Percentiles rank a stretch among this genome's conserved stretches.
phyloP scores from a whole-genome alignment of 2,329 filamentous ascomycete genomes.

The Aspergillus unguis region DNA sequence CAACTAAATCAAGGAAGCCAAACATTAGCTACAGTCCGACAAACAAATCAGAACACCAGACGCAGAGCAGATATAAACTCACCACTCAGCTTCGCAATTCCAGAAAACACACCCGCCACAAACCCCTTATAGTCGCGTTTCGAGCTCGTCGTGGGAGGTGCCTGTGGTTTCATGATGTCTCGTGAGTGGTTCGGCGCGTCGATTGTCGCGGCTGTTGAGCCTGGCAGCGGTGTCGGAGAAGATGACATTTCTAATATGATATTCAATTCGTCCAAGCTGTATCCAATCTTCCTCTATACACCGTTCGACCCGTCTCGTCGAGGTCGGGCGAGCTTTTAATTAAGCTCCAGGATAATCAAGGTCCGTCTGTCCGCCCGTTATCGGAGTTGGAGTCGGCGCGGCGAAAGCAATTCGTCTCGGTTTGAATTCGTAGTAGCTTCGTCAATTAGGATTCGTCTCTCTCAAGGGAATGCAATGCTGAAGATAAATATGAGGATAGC shows the following conservation, averaged over 20 bases:
- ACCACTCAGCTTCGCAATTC: conserved; percentile 86
- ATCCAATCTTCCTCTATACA: neutral
- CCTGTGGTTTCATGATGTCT: neutral
- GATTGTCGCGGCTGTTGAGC: conserved; percentile 4
- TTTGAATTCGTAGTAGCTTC: too few relatives aligned
- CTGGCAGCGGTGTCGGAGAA: conserved; percentile 13
- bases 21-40: neutral
- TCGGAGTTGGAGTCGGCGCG: too few relatives aligned
- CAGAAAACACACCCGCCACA: conserved; percentile 92
- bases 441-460: neutral
- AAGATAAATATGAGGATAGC: neutral
- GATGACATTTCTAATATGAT: conserved; percentile 21
- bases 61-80: conserved; percentile 28
- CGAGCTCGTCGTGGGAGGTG: conserved; percentile 13
- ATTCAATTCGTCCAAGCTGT: neutral
- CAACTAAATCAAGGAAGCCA: conserved; percentile 41
- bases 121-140: conserved; percentile 82
- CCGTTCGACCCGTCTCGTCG: neutral
- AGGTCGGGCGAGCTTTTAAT: too few relatives aligned
- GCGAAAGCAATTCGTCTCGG: too few relatives aligned
- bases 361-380: too few relatives aligned
- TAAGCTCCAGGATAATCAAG: too few relatives aligned
- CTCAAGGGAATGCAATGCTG: too few relatives aligned
- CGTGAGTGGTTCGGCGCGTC: conserved; percentile 6
- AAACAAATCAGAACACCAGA: too few relatives aligned